Percentiles rank a stretch among this genome's conserved stretches.
phyloP scores from a whole-genome alignment of 495 filamentous ascomycete species.

The Aspergillus egyptiacus region DNA sequence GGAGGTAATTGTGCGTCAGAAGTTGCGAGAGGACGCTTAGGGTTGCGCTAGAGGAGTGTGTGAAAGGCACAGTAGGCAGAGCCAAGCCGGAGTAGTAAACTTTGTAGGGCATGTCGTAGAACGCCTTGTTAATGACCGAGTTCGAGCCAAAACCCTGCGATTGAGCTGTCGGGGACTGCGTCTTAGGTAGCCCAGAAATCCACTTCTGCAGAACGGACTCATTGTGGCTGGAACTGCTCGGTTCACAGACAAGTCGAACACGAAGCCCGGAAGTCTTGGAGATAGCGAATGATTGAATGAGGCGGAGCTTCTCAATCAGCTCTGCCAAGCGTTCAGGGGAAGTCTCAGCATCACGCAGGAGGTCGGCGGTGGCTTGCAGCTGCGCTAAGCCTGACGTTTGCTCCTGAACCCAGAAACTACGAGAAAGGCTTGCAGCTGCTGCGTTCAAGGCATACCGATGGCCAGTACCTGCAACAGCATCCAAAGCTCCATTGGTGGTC shows the following conservation, averaged over 20 bases:
- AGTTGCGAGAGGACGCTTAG: constrained; percentile 87
- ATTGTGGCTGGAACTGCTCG: constrained; percentile 62
- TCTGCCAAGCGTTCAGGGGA: constrained; percentile 59
- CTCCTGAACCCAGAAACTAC: constrained; percentile 63
- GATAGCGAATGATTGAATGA: constrained; percentile 76
- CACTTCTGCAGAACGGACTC: constrained; percentile 67
- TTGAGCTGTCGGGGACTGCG: constrained; percentile 30
- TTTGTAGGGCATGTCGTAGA: constrained; percentile 94
- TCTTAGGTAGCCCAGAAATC: constrained; percentile 52
- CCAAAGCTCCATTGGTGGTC: constrained; percentile 82
- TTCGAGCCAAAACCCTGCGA: constrained; percentile 29
- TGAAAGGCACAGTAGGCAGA: constrained; percentile 80
- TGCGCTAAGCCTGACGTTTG: constrained; percentile 82
- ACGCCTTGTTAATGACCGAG: constrained; percentile 54
- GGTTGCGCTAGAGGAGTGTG: constrained; percentile 62
- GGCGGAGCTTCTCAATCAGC: constrained; percentile 76
- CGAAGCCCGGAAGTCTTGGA: constrained; percentile 53
- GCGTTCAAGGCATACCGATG: constrained; percentile 78
- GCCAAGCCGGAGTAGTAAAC: constrained; percentile 86
- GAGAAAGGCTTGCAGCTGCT: constrained; percentile 72
- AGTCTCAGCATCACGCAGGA: constrained; percentile 50
- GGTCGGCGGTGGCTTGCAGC: constrained; percentile 71
- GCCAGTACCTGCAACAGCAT: constrained; percentile 80
- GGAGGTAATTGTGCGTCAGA: constrained; percentile 93
- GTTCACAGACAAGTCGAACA: constrained; percentile 79